Percentiles rank a stretch among this genome's conserved stretches.
Evolutionary conservation across 1,284 basidiomycete species (phyloP).

Genomic region (Malassezia nana): DNA sequence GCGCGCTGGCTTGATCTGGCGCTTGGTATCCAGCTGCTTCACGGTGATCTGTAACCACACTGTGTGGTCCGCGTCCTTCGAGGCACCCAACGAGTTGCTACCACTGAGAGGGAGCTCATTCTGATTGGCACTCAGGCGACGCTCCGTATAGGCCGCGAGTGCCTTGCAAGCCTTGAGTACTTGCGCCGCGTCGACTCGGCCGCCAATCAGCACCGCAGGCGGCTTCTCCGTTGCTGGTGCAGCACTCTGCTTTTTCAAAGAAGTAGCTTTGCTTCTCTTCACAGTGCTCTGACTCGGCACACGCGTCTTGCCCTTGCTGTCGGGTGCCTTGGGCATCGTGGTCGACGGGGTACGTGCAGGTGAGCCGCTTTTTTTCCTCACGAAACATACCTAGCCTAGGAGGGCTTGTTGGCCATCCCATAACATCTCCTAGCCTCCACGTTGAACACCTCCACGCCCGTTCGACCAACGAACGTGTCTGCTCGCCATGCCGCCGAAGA

Average conservation of each 20-base stretch:
- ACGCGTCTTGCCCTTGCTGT: background rate
- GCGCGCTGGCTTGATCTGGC: slow-evolving; percentile 36
- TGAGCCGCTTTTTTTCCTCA: background rate
- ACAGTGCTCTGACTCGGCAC: background rate
- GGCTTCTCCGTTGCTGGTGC: background rate
- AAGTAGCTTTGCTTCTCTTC: background rate
- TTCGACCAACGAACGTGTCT: background rate
- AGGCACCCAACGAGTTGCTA: slow-evolving; percentile 14
- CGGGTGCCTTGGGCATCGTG: background rate
- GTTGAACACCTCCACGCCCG: background rate
- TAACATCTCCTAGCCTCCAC: background rate
- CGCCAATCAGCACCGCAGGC: slow-evolving; percentile 6
- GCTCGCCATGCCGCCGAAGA: background rate
- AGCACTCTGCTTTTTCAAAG: background rate
- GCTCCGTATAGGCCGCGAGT: slow-evolving; percentile 26
- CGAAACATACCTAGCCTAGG: background rate
- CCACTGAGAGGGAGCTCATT: slow-evolving; percentile 33
- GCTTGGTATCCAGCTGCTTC: slow-evolving; percentile 25
- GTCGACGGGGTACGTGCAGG: background rate
- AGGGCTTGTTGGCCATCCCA: background rate
- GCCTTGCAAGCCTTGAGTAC: slow-evolving; percentile 38
- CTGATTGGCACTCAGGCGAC: background rate
- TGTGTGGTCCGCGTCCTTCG: slow-evolving; percentile 25
- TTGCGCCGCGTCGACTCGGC: slow-evolving; percentile 28
- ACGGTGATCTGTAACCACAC: slow-evolving; percentile 37